A percentile compares a stretch with the other conserved stretches of the same genome.
These are phyloP conservation scores for Fusarium albosuccineum DNA, from an alignment of 2,329 filamentous ascomycete species.

Conservation along the genomic window DNA sequence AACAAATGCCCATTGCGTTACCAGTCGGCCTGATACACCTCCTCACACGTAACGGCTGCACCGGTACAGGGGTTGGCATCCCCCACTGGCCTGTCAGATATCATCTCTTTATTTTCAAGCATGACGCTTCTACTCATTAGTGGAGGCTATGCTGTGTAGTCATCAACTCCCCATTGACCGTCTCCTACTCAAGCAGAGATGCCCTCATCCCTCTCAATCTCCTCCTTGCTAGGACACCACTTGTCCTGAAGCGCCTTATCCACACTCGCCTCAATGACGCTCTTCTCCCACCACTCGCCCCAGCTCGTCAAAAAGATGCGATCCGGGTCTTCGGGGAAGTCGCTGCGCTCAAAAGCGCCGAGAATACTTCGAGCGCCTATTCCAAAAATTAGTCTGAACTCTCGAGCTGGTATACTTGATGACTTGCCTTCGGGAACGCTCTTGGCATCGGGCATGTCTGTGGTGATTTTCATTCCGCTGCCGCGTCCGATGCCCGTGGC, in stretches of 20 bases:
- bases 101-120: background rate
- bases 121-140: background rate
- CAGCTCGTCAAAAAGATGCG: constrained; percentile 68
- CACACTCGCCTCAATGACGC: constrained; percentile 55
- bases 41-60: background rate
- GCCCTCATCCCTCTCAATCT: constrained; percentile 61
- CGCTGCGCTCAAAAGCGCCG: constrained; percentile 57
- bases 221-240: constrained; percentile 62
- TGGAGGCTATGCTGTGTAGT: too few species aligned
- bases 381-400: constrained; percentile 21
- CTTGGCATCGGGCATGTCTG: constrained; percentile 62
- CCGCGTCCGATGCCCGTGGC: constrained; percentile 58
- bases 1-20: too few species aligned
- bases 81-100: background rate
- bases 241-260: constrained; percentile 64
- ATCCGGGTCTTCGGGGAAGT: constrained; percentile 64
- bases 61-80: background rate
- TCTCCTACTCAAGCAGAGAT: constrained; percentile 19
- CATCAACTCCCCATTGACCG: too few species aligned
- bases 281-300: constrained; percentile 68
- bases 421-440: constrained; percentile 58
- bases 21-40: background rate
- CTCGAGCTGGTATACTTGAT: too few species aligned
- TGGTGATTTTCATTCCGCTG: constrained; percentile 44
- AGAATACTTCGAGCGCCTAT: constrained; percentile 61